phyloP scores from a whole-genome alignment of 257 asterid species.

The Thymus mandschuricus region DNA sequence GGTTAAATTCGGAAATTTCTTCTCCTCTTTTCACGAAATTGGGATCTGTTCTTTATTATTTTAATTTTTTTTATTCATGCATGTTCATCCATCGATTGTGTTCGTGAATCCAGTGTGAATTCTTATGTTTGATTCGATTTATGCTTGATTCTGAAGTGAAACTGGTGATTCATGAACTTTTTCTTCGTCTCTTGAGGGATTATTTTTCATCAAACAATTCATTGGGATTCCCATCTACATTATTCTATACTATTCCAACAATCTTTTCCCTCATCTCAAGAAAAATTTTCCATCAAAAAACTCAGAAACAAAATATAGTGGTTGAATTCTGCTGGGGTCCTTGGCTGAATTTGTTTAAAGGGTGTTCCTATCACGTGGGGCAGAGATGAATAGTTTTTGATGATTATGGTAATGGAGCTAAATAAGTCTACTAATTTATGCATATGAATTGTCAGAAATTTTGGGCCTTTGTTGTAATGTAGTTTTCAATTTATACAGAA shows the following conservation, averaged over 20 bases:
- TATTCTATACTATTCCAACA: slow-evolving; percentile 16
- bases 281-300: slow-evolving; percentile 9
- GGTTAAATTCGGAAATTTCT: slow-evolving; percentile 41
- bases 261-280: slow-evolving; percentile 20
- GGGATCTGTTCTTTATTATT: not conserved
- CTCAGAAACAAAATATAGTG: slow-evolving; percentile 28
- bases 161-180: not conserved
- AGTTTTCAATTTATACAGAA: slow-evolving; percentile 46
- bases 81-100: slow-evolving; percentile 13
- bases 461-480: slow-evolving; percentile 38
- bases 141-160: not conserved
- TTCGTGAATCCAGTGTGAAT: not conserved
- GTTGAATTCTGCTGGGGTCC: slow-evolving; percentile 36
- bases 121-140: not conserved
- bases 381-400: slow-evolving; percentile 34
- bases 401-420: slow-evolving; percentile 38
- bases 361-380: slow-evolving; percentile 46
- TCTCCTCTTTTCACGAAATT: not conserved
- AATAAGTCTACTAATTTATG: slow-evolving; percentile 21
- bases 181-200: not conserved
- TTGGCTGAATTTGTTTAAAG: slow-evolving; percentile 43
- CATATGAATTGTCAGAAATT: slow-evolving; percentile 39
- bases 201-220: not conserved
- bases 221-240: slow-evolving; percentile 16
- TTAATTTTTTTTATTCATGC: slow-evolving; percentile 3